These are phyloP conservation scores for Schwanniomyces yamadae DNA, from an alignment of 805 yeast species.

Conservation along the genomic window DNA sequence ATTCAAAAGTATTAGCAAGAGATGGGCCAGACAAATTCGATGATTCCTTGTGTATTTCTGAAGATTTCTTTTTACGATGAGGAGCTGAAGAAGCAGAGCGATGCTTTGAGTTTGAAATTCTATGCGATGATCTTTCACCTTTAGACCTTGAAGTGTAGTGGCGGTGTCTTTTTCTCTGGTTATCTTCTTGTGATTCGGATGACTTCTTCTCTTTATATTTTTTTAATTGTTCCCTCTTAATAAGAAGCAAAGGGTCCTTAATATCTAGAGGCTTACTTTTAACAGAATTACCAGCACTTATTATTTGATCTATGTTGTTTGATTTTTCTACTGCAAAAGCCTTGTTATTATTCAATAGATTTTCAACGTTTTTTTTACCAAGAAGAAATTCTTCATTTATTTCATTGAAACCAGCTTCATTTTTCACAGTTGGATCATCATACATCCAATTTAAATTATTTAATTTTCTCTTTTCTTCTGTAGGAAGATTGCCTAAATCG, in stretches of 20 bases:
- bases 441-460: constrained; percentile 87
- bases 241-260: constrained; percentile 50
- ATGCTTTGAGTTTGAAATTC: too few species aligned
- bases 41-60: too few species aligned
- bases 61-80: too few species aligned
- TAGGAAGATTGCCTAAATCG: constrained; percentile 34
- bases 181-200: background rate
- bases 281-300: constrained; percentile 17
- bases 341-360: constrained; percentile 52
- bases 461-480: constrained; percentile 32
- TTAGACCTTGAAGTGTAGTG: too few species aligned
- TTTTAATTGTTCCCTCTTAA: constrained; percentile 19
- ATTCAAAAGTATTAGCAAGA: too few species aligned
- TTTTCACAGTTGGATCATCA: constrained; percentile 46
- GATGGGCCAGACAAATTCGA: too few species aligned
- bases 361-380: constrained; percentile 45
- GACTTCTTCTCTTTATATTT: background rate
- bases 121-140: too few species aligned
- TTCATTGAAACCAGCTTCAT: constrained; percentile 39
- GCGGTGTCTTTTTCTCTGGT: too few species aligned
- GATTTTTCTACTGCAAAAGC: constrained; percentile 34
- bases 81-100: too few species aligned
- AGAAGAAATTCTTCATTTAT: constrained; percentile 30
- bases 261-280: background rate
- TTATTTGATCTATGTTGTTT: constrained; percentile 24